phyloP scores from a whole-genome alignment of 768 basidiomycete species.

The Boletus rubropictus region DNA sequence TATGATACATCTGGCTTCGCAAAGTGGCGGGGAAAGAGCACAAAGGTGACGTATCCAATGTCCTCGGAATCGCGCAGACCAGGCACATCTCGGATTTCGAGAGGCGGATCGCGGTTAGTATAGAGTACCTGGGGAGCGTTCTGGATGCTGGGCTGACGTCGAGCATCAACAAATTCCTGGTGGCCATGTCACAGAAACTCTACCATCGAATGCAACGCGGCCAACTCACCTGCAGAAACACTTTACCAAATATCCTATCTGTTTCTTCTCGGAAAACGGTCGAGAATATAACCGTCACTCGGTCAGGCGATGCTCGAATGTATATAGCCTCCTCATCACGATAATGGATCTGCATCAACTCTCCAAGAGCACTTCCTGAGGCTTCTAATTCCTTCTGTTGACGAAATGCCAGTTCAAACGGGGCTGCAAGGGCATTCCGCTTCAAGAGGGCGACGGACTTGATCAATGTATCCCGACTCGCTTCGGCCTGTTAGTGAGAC shows the following conservation, averaged over 20 bases:
- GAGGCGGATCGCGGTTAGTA: constrained; percentile 88
- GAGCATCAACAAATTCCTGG: constrained; percentile 99
- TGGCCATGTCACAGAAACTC: constrained; percentile 3
- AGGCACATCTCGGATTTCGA: constrained; percentile 88
- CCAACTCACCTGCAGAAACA: constrained; percentile 86
- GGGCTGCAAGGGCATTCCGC: constrained; percentile 90
- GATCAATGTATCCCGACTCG: constrained; percentile 73
- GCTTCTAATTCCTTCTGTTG: constrained; percentile 80
- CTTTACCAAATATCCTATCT: constrained; percentile 92
- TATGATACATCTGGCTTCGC: constrained; percentile 59
- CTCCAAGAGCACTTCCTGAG: constrained; percentile 60
- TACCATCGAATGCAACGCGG: not conserved
- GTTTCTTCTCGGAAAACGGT: constrained; percentile 97
- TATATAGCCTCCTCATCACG: constrained; percentile 97
- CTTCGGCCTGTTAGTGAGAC: constrained; percentile 36
- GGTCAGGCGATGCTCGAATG: constrained; percentile 86
- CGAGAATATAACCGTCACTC: constrained; percentile 96
- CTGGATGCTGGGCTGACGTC: constrained; percentile 86
- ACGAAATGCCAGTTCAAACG: constrained; percentile 84
- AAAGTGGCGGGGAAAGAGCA: constrained; percentile 96
- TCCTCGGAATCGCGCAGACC: constrained; percentile 81
- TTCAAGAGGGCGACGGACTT: constrained; percentile 81
- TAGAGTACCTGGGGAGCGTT: constrained; percentile 97
- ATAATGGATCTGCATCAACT: constrained; percentile 91
- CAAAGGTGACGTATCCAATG: constrained; percentile 95